phyloP scores from a whole-genome alignment of 805 yeast species.

The Wickerhamomyces queroliae region DNA sequence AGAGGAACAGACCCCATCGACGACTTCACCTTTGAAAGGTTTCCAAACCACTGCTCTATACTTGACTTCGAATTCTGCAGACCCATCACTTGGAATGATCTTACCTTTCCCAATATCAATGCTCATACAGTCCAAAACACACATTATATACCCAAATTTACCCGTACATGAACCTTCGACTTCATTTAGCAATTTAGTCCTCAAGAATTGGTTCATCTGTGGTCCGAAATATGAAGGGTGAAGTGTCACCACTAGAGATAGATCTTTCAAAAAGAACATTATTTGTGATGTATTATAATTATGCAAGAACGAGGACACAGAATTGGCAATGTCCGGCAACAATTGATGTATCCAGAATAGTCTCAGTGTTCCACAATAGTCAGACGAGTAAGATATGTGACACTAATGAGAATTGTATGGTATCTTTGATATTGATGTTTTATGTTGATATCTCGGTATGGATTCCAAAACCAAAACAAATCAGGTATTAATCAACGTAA shows the following conservation, averaged over 20 bases:
- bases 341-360: no score
- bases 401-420: no score
- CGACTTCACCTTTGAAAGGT: conserved; percentile 98
- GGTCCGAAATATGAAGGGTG: conserved; percentile 99
- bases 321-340: no score
- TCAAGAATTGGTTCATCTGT: conserved; percentile 89
- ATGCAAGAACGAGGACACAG: background rate
- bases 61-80: conserved; percentile 94
- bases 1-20: conserved; percentile 91
- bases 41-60: conserved; percentile 97
- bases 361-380: no score
- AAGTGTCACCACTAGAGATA: conserved; percentile 83
- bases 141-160: conserved; percentile 94
- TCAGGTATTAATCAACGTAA: no score
- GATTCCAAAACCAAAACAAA: no score
- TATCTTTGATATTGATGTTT: no score
- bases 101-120: conserved; percentile 94
- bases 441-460: no score
- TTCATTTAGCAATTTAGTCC: conserved; percentile 86
- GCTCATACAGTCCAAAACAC: conserved; percentile 90
- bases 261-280: conserved; percentile 64
- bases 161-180: conserved; percentile 99
- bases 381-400: no score
- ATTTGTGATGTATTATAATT: no score
- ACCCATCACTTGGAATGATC: conserved; percentile 85